phyloP scores from a whole-genome alignment of 176 grass and related monocot genomes.

The Phragmites australis region DNA sequence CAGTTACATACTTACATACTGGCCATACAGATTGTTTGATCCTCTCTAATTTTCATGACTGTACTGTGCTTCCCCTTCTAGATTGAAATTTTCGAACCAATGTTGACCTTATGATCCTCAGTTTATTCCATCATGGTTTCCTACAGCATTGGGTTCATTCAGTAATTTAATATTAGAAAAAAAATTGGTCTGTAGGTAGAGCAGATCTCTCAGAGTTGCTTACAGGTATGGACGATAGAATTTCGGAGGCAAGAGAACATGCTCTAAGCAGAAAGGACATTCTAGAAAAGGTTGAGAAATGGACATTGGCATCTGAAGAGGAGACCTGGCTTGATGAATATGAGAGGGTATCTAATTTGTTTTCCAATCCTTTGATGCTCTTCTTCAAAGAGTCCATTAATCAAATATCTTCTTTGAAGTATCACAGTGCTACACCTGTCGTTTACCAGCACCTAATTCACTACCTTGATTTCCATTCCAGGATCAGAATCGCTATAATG shows the following conservation, averaged over 20 bases:
- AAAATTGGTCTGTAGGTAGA: slow-evolving; percentile 49
- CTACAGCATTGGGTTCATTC: slow-evolving; percentile 2
- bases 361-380: background rate
- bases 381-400: background rate
- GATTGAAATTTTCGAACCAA: background rate
- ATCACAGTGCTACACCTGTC: background rate
- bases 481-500: slow-evolving; percentile 92
- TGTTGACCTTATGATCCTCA: background rate
- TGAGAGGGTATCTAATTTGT: slow-evolving; percentile 64
- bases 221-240: slow-evolving; percentile 58
- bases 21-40: background rate
- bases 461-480: slow-evolving; percentile 34
- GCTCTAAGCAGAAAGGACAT: slow-evolving; percentile 88
- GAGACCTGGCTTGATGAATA: slow-evolving; percentile 94
- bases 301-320: slow-evolving; percentile 72
- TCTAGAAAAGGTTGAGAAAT: slow-evolving; percentile 88
- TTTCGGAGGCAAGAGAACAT: slow-evolving; percentile 68
- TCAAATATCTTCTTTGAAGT: slow-evolving; percentile 22
- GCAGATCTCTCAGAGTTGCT: slow-evolving; percentile 68
- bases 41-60: background rate
- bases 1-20: background rate
- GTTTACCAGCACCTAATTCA: background rate
- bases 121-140: slow-evolving; percentile 3
- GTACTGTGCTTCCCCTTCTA: background rate
- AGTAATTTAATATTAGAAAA: background rate